Evolutionary conservation across 164 flowering plant genomes (phyloP).

Genomic region (Akebia trifoliata): DNA sequence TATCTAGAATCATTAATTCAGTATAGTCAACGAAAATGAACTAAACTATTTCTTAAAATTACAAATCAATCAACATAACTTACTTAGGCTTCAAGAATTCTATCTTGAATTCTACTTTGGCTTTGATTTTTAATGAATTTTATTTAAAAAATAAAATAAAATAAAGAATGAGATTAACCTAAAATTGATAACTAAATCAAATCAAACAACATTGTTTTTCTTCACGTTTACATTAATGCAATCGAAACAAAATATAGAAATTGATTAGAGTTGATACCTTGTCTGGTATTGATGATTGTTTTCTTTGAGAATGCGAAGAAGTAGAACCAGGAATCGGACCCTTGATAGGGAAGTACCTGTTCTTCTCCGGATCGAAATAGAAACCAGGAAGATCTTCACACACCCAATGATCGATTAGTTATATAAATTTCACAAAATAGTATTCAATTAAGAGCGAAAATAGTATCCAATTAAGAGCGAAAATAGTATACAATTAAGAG

Average conservation of each 20-base stretch:
- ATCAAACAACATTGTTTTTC: neutral
- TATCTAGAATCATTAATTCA: no score
- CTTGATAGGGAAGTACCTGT: constrained; percentile 79
- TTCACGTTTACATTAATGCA: neutral
- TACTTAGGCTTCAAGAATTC: no score
- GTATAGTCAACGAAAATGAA: no score
- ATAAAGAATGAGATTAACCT: no score
- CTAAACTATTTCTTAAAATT: no score
- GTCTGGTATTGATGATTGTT: constrained; percentile 4
- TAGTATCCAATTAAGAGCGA: neutral
- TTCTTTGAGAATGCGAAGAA: constrained; percentile 14
- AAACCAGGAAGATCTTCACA: constrained; percentile 80
- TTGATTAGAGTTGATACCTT: constrained; percentile 12
- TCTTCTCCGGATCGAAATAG: constrained; percentile 77
- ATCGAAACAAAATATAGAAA: neutral
- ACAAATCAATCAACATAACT: no score
- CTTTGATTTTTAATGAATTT: no score
- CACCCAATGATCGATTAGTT: neutral
- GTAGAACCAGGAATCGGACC: constrained; percentile 75
- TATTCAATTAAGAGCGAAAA: neutral
- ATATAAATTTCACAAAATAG: neutral
- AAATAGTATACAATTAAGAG: neutral
- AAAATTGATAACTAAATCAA: neutral
- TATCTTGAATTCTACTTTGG: no score
- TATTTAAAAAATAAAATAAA: no score